Percentiles rank a stretch among this genome's conserved stretches.
Evolutionary conservation across 805 yeast species (phyloP).

Genomic region (Kluyveromyces starmeri): DNA sequence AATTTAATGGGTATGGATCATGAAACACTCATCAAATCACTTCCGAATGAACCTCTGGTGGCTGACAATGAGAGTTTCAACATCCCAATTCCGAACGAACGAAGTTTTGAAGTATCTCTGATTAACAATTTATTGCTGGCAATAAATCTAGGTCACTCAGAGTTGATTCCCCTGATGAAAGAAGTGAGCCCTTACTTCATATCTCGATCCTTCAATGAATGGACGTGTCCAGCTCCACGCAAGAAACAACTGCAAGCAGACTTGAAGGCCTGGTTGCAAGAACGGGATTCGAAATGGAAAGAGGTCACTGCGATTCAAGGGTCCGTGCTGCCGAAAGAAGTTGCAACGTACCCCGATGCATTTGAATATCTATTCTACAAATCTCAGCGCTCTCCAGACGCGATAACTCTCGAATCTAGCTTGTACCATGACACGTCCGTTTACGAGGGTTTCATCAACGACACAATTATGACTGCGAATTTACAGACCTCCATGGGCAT

Average conservation of each 20-base stretch:
- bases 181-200: slow-evolving; percentile 37
- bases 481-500: slow-evolving; percentile 17
- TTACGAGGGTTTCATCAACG: slow-evolving; percentile 21
- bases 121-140: slow-evolving; percentile 40
- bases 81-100: slow-evolving; percentile 30
- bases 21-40: slow-evolving; percentile 10
- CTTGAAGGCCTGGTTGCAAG: slow-evolving; percentile 22
- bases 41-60: slow-evolving; percentile 14
- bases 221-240: slow-evolving; percentile 20
- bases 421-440: slow-evolving; percentile 24
- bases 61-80: slow-evolving; percentile 18
- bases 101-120: slow-evolving; percentile 33
- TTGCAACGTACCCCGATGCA: slow-evolving; percentile 17
- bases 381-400: slow-evolving; percentile 17
- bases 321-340: slow-evolving; percentile 14
- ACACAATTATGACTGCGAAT: slow-evolving; percentile 19
- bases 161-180: slow-evolving; percentile 31
- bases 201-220: slow-evolving; percentile 31
- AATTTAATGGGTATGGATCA: slow-evolving; percentile 19
- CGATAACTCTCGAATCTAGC: slow-evolving; percentile 15
- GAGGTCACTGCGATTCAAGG: slow-evolving; percentile 2
- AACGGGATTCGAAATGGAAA: slow-evolving; percentile 24
- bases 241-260: slow-evolving; percentile 19
- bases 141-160: slow-evolving; percentile 42
- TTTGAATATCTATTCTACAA: slow-evolving; percentile 20